Base-by-base conservation (phyloP, 495 filamentous ascomycete genomes). In the Staphylotrichum longicolle region DNA sequence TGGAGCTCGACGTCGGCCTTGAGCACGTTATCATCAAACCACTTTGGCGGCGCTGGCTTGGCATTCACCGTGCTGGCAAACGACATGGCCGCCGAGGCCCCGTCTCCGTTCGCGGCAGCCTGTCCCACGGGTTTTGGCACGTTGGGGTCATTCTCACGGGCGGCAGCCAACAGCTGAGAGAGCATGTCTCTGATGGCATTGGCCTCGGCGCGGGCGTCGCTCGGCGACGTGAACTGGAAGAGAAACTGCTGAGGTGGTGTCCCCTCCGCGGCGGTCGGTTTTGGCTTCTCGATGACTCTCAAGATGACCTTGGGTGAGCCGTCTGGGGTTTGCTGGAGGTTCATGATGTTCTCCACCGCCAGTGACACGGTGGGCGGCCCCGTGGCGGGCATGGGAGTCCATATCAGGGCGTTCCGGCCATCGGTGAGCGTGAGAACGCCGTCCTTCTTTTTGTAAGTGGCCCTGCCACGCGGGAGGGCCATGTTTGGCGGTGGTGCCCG, bases 381-480 rank as follows among this genome's bases (percentile, higher is more conserved):
- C 4, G 77, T 79, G 14, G 81, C 75, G 3, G 79, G 74, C 15
- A 82, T 77, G 1, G 92, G 89, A 5, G 84, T 90, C 93, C 93
- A 98, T 70, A 84, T 86, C 48, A 98, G 81, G 41, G 83, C 85
- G 63, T 80, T 81, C 60, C 82, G 78, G 76, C 93, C 88, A 40
- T 80, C 77, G 34, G 88, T 81, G 54, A 96, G 77, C 50, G 82
- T 82, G 70, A 98, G 80, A 66, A 82, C 85, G 71, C 94, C 94
- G 80, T 97, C 91, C 77, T 93, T 92, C 81, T 98, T 98, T 78
- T 96, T 98, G 82, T 93, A 97, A 56, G 85, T 80, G 60, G 91
- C 88, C 61, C 83, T 82, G 68, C 86, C 90, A 73, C 82, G 84
- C 57, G 83, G 83, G 72, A 86, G 77, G 14, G 59, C 60, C 69